These are phyloP conservation scores for Fusarium annulatum DNA, from an alignment of 2,329 filamentous ascomycete genomes.

Conservation along the genomic window DNA sequence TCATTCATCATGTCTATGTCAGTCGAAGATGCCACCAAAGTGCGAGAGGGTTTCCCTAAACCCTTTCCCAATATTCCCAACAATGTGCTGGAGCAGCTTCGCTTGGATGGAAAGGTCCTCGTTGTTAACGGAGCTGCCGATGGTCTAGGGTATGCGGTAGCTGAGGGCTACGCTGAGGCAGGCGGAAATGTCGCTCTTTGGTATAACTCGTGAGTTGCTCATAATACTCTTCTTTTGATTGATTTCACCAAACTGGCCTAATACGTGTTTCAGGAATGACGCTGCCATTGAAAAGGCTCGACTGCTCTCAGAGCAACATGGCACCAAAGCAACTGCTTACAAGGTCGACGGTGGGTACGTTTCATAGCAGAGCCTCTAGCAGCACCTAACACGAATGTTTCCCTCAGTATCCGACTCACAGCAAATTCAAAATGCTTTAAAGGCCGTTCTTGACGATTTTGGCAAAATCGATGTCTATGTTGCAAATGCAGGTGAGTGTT, in stretches of 20 bases:
- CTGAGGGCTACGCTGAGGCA: constrained; percentile 60
- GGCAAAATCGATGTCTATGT: constrained; percentile 43
- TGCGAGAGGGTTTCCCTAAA: constrained; percentile 41
- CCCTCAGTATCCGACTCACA: constrained; percentile 54
- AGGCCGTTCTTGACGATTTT: constrained; percentile 38
- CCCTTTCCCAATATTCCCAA: constrained; percentile 40
- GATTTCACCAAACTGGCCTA: background rate
- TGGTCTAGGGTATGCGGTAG: constrained; percentile 57
- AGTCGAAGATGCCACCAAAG: constrained; percentile 34
- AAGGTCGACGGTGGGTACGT: constrained; percentile 53
- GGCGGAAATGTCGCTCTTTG: constrained; percentile 53
- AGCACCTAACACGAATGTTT: background rate
- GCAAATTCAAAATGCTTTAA: constrained; percentile 32
- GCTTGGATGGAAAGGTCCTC: constrained; percentile 54
- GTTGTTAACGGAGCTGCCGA: constrained; percentile 59
- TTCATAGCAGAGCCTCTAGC: background rate
- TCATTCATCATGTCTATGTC: constrained; percentile 45
- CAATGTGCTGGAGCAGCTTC: constrained; percentile 59
- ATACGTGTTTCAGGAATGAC: constrained; percentile 39
- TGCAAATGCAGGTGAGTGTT: constrained; percentile 44
- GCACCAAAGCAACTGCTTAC: constrained; percentile 54
- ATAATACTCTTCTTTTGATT: background rate
- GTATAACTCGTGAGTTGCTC: constrained; percentile 47
- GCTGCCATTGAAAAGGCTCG: constrained; percentile 52
- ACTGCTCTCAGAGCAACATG: constrained; percentile 47